phyloP scores from a whole-genome alignment of 139 green algal species.

The Desmodesmus armatus region DNA sequence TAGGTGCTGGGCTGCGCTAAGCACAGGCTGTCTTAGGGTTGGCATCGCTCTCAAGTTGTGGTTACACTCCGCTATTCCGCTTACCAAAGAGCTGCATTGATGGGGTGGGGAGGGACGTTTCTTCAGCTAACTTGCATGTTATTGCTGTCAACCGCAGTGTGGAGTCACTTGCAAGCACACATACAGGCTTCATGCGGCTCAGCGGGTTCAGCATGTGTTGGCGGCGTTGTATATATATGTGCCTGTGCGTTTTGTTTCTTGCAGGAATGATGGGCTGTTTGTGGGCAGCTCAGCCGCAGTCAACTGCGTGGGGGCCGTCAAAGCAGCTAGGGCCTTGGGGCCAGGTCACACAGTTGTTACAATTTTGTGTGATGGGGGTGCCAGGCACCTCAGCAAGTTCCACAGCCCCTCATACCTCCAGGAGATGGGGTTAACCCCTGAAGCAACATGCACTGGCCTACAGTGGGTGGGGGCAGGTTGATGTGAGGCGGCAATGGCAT shows the following conservation, averaged over 20 bases:
- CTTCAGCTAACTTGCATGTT: no score
- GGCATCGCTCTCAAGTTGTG: not conserved
- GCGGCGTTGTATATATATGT: no score
- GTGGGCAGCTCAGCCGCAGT: slow-evolving; percentile 87
- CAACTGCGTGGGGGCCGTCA: slow-evolving; percentile 95
- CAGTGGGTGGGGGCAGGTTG: slow-evolving; percentile 11
- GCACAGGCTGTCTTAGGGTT: not conserved
- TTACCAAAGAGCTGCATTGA: no score
- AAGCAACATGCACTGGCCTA: not conserved
- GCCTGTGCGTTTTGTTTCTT: not conserved
- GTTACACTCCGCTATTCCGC: not conserved
- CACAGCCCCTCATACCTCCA: slow-evolving; percentile 85
- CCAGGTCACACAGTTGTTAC: slow-evolving; percentile 93
- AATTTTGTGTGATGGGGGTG: slow-evolving; percentile 91
- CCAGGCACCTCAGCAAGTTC: slow-evolving; percentile 92
- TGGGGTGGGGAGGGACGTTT: no score
- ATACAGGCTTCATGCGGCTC: no score
- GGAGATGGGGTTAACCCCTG: slow-evolving; percentile 40
- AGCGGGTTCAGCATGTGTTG: no score
- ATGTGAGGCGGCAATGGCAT: no score
- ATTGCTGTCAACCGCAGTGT: no score
- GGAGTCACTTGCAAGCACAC: no score
- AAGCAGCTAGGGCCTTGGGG: slow-evolving; percentile 81
- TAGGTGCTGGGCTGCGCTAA: not conserved
- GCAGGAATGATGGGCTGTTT: slow-evolving; percentile 91